Percentiles rank a stretch among this genome's conserved stretches.
Conservation (phyloP, 192 early-diverging fungal genomes). For the Podila clonocystis region DNA sequence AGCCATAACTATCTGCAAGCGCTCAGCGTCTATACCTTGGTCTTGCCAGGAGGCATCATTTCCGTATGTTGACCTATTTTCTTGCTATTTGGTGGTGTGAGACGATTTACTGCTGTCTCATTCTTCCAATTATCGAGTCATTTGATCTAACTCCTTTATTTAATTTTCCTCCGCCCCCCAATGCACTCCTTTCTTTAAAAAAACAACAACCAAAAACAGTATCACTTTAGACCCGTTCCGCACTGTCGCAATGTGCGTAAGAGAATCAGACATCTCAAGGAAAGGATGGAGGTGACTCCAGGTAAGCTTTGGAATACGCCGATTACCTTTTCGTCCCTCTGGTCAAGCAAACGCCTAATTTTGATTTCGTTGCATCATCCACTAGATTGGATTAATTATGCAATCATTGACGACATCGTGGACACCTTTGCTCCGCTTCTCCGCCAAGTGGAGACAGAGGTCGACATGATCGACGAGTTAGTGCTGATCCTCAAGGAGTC, state of each 20-base stretch:
- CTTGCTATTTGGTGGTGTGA: background rate
- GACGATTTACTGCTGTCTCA: too few relatives aligned
- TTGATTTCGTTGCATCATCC: background rate
- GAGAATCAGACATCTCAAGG: conserved; percentile 76
- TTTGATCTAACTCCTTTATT: background rate
- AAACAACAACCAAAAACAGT: conserved; percentile 53
- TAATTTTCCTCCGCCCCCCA: background rate
- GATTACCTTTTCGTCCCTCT: background rate
- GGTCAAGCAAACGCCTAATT: background rate
- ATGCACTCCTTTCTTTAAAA: background rate
- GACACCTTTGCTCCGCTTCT: conserved; percentile 83
- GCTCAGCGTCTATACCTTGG: conserved; percentile 58
- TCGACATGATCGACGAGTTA: conserved; percentile 83
- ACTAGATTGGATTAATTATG: conserved; percentile 67
- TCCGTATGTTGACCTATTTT: conserved; percentile 41
- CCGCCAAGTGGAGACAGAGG: conserved; percentile 80
- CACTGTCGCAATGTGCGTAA: conserved; percentile 75
- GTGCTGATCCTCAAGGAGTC: conserved; percentile 79
- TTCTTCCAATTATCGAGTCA: too few relatives aligned
- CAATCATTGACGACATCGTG: conserved; percentile 83
- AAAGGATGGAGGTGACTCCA: conserved; percentile 72
- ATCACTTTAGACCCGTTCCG: conserved; percentile 68
- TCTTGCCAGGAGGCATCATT: conserved; percentile 59
- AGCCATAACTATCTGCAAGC: conserved; percentile 50
- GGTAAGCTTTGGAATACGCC: conserved; percentile 23